These are phyloP conservation scores for Dactylonectria macrodidyma DNA, from an alignment of 2,329 filamentous ascomycete species.

Conservation along the genomic window DNA sequence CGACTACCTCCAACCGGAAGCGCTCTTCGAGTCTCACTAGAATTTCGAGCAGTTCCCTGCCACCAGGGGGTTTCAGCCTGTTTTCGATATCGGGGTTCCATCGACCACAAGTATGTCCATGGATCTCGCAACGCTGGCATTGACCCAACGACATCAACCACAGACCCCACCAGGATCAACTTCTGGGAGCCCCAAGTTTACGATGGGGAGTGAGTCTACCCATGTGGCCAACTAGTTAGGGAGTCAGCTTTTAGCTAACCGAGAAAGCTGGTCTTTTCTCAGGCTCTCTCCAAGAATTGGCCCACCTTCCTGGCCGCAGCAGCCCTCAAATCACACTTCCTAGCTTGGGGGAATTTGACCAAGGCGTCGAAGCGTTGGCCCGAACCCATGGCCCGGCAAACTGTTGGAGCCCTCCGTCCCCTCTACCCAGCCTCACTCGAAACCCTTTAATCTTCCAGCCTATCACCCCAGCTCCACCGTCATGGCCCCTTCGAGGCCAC, in stretches of 20 bases:
- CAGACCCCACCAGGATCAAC: slow-evolving; percentile 48
- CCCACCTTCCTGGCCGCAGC: slow-evolving; percentile 43
- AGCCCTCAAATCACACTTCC: slow-evolving; percentile 49
- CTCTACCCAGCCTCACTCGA: slow-evolving; percentile 45
- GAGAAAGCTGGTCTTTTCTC: slow-evolving; percentile 40
- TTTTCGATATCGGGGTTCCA: slow-evolving; percentile 36
- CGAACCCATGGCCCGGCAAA: slow-evolving; percentile 49
- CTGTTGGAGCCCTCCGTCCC: slow-evolving; percentile 48
- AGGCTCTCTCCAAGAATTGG: slow-evolving; percentile 42
- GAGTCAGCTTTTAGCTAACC: slow-evolving; percentile 20
- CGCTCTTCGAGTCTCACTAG: slow-evolving; percentile 29
- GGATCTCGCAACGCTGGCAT: slow-evolving; percentile 8
- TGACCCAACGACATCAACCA: slow-evolving; percentile 34
- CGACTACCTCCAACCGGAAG: slow-evolving; percentile 23
- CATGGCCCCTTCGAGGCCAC: slow-evolving; percentile 33
- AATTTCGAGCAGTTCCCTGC: slow-evolving; percentile 24
- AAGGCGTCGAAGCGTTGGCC: slow-evolving; percentile 55
- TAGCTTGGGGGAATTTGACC: slow-evolving; percentile 56
- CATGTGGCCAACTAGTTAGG: background rate
- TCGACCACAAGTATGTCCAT: slow-evolving; percentile 18
- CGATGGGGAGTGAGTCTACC: slow-evolving; percentile 49
- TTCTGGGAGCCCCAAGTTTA: slow-evolving; percentile 54
- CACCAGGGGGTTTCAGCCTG: slow-evolving; percentile 42
- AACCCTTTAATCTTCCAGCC: slow-evolving; percentile 45
- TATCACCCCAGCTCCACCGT: slow-evolving; percentile 28